Conservation (phyloP, 345 rosid species). For the Psidium guajava region DNA sequence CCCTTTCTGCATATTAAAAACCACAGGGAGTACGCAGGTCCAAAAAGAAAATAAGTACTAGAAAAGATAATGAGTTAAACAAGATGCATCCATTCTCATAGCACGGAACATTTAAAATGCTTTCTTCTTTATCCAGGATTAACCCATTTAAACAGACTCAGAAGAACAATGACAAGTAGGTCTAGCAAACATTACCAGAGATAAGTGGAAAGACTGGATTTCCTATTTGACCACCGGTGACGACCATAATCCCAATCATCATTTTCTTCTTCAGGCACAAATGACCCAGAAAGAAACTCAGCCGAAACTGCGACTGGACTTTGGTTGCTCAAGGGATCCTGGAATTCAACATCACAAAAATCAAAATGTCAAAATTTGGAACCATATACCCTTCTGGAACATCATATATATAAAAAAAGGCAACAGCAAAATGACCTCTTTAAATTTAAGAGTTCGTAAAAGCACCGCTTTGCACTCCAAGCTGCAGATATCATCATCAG, state of each 20-base stretch:
- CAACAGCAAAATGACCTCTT: conserved; percentile 22
- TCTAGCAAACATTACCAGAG: conserved; percentile 25
- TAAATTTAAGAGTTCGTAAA: conserved; percentile 24
- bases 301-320: conserved; percentile 5
- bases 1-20: neutral
- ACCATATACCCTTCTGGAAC: neutral
- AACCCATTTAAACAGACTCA: neutral
- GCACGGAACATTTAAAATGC: neutral
- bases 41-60: neutral
- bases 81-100: neutral
- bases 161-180: neutral
- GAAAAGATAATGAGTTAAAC: neutral
- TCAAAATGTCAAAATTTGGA: neutral
- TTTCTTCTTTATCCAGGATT: neutral
- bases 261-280: conserved; percentile 18
- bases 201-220: conserved; percentile 52
- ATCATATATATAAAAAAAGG: neutral
- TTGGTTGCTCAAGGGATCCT: conserved; percentile 17
- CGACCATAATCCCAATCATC: conserved; percentile 42
- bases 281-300: conserved; percentile 5
- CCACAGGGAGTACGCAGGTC: neutral
- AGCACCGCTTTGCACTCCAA: conserved; percentile 58
- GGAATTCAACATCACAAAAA: conserved; percentile 4
- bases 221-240: conserved; percentile 39
- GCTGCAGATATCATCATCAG: conserved; percentile 72